A percentile compares a stretch with the other conserved stretches of the same genome.
Conservation (phyloP, 1,139 yeast genomes). For the Yamadazyma mexicana region DNA sequence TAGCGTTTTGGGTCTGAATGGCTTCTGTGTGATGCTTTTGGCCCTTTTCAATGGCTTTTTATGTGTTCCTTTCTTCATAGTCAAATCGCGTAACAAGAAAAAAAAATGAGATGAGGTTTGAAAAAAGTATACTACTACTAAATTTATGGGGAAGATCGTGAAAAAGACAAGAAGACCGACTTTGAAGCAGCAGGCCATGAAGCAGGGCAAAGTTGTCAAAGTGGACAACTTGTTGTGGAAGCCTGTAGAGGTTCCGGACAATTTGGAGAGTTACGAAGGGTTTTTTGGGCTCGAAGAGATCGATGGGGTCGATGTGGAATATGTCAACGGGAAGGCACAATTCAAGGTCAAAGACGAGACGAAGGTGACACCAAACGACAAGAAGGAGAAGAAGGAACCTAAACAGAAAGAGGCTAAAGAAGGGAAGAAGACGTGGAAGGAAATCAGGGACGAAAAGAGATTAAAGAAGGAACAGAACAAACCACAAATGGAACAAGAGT, state of each 20-base stretch:
- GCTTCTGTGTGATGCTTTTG: conserved; percentile 20
- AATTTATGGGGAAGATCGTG: background rate
- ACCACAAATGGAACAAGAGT: conserved; percentile 12
- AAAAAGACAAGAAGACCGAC: conserved; percentile 4
- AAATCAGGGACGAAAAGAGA: conserved; percentile 10
- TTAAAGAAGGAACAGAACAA: conserved; percentile 2
- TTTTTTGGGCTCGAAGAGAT: conserved; percentile 91
- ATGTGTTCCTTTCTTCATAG: no score
- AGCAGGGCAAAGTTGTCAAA: conserved; percentile 40
- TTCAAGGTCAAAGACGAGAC: conserved; percentile 54
- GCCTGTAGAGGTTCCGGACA: conserved; percentile 77
- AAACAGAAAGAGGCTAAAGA: no score
- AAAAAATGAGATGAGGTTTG: conserved; percentile 2
- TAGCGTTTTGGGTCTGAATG: conserved; percentile 31
- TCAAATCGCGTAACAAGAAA: background rate
- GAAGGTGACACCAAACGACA: conserved; percentile 10
- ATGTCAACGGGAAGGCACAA: conserved; percentile 63
- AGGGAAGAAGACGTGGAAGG: background rate
- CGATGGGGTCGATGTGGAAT: conserved; percentile 83
- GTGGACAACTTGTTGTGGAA: conserved; percentile 67
- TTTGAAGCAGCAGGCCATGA: conserved; percentile 10
- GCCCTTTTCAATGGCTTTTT: background rate
- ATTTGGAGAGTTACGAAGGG: conserved; percentile 84
- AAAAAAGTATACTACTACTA: no score
- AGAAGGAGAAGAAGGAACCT: background rate